These are phyloP conservation scores for Ochetophila trinervis DNA, from an alignment of 306 rosid genomes.

Conservation along the genomic window DNA sequence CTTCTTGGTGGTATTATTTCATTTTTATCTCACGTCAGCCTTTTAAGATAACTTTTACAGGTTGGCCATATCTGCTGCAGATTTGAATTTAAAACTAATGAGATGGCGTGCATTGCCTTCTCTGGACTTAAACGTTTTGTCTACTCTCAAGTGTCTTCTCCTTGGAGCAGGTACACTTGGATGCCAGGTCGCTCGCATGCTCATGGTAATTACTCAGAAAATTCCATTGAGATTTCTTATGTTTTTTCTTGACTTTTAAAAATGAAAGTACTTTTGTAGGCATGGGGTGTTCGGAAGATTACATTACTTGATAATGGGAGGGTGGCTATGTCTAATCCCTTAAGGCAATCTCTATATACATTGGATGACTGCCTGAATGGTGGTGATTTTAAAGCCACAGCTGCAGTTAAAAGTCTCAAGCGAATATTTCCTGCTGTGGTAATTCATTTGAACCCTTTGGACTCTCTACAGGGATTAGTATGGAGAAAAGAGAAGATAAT, in stretches of 20 bases:
- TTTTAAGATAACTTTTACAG: constrained; percentile 41
- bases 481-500: not conserved
- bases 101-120: constrained; percentile 99
- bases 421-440: constrained; percentile 95
- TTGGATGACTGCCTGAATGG: constrained; percentile 91
- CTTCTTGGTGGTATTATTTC: not conserved
- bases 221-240: constrained; percentile 9
- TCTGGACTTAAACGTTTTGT: constrained; percentile 60
- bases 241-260: constrained; percentile 17
- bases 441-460: constrained; percentile 25
- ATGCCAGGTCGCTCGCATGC: constrained; percentile 98
- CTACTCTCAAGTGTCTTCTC: constrained; percentile 86
- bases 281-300: constrained; percentile 94
- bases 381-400: constrained; percentile 76
- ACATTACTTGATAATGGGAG: constrained; percentile 85
- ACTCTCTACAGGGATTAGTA: constrained; percentile 7
- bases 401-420: constrained; percentile 80
- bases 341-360: constrained; percentile 96
- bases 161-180: constrained; percentile 99
- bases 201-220: constrained; percentile 69
- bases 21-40: constrained; percentile 15
- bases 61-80: constrained; percentile 96
- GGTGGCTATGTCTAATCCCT: constrained; percentile 96
- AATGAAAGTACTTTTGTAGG: constrained; percentile 46
- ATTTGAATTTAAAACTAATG: constrained; percentile 96